Conservation (phyloP, 2,329 filamentous ascomycete species). For the Venturia carpophila region DNA sequence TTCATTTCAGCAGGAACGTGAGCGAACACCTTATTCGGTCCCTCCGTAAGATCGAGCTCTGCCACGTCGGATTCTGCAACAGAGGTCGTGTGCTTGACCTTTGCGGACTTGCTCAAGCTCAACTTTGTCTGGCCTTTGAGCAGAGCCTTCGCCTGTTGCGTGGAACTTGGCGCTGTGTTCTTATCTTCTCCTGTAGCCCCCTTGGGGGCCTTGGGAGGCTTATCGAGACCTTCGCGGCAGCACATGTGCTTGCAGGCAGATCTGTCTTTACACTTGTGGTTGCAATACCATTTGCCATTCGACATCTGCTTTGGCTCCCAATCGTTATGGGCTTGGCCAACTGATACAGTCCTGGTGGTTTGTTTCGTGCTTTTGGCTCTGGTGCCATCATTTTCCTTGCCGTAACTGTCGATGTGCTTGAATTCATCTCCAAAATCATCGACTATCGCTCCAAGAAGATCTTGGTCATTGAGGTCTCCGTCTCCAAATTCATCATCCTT, state of each 20-base stretch:
- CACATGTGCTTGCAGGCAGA: constrained; percentile 61
- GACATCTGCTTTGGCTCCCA: constrained; percentile 46
- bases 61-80: constrained; percentile 3
- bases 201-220: constrained; percentile 46
- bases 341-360: constrained; percentile 14
- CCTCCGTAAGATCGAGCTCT: constrained; percentile 1
- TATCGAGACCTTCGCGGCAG: constrained; percentile 63
- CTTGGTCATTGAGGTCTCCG: constrained; percentile 45
- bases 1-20: neutral
- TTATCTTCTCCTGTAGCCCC: constrained; percentile 22
- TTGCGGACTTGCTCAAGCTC: neutral
- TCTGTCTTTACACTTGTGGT: constrained; percentile 60
- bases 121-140: constrained; percentile 14
- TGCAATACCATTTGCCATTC: constrained; percentile 69
- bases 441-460: constrained; percentile 39
- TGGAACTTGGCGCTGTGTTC: neutral
- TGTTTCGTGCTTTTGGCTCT: constrained; percentile 18
- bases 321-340: constrained; percentile 8
- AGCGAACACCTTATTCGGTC: neutral
- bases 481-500: constrained; percentile 46
- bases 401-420: constrained; percentile 44
- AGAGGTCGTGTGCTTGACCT: neutral
- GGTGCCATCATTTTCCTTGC: constrained; percentile 20
- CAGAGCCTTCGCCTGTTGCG: neutral
- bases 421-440: constrained; percentile 33